phyloP scores from a whole-genome alignment of 257 asterid species.

The Oldenlandia corymbosa region DNA sequence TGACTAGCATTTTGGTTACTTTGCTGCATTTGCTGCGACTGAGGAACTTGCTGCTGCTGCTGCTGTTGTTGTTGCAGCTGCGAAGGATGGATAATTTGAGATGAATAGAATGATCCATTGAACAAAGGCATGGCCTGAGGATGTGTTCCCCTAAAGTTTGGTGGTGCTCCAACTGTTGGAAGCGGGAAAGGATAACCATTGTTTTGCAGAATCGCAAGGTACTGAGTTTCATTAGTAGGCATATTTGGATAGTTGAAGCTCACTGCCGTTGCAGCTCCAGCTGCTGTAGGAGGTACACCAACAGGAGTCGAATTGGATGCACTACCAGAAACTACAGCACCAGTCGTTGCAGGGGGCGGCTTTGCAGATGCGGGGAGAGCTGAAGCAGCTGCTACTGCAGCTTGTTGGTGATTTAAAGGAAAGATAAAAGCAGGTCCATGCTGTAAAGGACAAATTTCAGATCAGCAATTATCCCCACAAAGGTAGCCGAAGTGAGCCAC shows the following conservation, averaged over 20 bases:
- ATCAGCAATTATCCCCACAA: neutral
- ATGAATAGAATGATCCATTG: conserved; percentile 75
- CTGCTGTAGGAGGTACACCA: conserved; percentile 27
- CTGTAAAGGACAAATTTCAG: conserved; percentile 10
- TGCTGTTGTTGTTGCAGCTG: conserved; percentile 45
- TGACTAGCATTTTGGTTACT: conserved; percentile 44
- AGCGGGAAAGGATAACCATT: conserved; percentile 71
- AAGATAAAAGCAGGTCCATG: conserved; percentile 85
- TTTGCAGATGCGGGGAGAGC: conserved; percentile 35
- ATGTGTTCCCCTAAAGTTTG: conserved; percentile 69
- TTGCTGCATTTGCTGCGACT: conserved; percentile 44
- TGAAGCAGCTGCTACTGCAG: conserved; percentile 48
- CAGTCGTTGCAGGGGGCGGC: conserved; percentile 26
- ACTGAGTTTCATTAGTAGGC: conserved; percentile 66
- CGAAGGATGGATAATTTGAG: conserved; percentile 76
- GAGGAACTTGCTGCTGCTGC: conserved; percentile 43
- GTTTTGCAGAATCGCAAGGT: conserved; percentile 79
- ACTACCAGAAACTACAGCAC: conserved; percentile 27
- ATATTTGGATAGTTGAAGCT: conserved; percentile 80
- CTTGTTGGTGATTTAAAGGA: conserved; percentile 84
- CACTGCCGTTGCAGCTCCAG: conserved; percentile 48
- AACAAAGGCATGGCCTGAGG: conserved; percentile 78
- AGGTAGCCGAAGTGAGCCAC: too few species aligned
- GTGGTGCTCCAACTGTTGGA: conserved; percentile 63
- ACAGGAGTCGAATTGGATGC: conserved; percentile 31